These are phyloP conservation scores for Aspergillus wentii DNA, from an alignment of 495 filamentous ascomycete species.

Conservation along the genomic window DNA sequence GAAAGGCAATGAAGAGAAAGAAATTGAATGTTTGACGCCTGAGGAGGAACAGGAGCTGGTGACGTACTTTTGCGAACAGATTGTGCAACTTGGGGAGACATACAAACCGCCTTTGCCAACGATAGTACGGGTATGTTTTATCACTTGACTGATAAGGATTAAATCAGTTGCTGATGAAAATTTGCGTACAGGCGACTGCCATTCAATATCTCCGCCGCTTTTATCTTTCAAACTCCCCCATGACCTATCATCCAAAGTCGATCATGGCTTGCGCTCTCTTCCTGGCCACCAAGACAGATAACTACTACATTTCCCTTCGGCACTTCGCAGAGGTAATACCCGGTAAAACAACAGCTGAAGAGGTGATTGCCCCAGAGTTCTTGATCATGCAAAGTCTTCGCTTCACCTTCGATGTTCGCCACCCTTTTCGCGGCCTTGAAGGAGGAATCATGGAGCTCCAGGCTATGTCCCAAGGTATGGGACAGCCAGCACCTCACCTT, in stretches of 20 bases:
- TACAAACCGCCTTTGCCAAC: conserved; percentile 74
- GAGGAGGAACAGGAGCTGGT: conserved; percentile 82
- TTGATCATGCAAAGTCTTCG: conserved; percentile 87
- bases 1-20: conserved; percentile 31
- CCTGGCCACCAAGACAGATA: conserved; percentile 88
- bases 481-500: conserved; percentile 31
- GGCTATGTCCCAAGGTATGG: conserved; percentile 53
- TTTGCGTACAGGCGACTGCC: conserved; percentile 67
- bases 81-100: conserved; percentile 68
- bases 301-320: conserved; percentile 65
- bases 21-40: conserved; percentile 68
- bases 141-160: not conserved
- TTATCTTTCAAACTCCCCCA: conserved; percentile 88
- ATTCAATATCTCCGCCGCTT: conserved; percentile 90
- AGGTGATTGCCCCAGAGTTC: conserved; percentile 85
- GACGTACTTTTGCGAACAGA: conserved; percentile 69
- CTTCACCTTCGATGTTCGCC: conserved; percentile 88
- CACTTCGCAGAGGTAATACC: conserved; percentile 60
- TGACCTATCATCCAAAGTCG: conserved; percentile 87
- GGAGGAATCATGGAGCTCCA: conserved; percentile 81
- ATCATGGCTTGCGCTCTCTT: conserved; percentile 85
- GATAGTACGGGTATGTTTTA: conserved; percentile 62
- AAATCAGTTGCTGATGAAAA: conserved; percentile 1
- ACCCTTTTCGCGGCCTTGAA: conserved; percentile 83
- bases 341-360: conserved; percentile 59